Evolutionary conservation across 305 asterid species (phyloP), one percentile per base, ranked within the genome.

Genomic region (Coffea humblotiana): DNA sequence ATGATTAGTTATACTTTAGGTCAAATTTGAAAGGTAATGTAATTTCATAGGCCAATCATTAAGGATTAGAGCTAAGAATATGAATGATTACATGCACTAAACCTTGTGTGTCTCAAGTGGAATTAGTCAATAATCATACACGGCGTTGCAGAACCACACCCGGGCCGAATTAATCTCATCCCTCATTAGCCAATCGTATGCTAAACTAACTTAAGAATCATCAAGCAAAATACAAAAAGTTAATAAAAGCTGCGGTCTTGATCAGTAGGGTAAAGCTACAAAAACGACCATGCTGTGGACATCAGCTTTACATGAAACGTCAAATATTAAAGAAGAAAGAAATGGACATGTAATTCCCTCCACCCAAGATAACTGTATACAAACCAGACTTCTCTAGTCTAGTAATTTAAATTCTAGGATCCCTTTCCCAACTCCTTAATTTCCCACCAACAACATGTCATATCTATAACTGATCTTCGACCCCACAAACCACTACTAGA

Each of bases 401-500:
- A 16, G n/a, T 54, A 25, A 56, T 69, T 47, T 56, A 60, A 79
- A 61, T 3, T 43, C 47, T 29, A 32, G 45, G 15, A 35, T 71
- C 13, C 70, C 76, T 74, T 78, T 75, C 11, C 43, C 45, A 65
- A 65, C 43, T 70, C 76, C 64, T 47, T 9, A 47, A 61, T 77
- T 71, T 43, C 74, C 84, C 82, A 65, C 69, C 56, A 73, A 65
- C 37, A 72, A 12, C 32, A 32, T 32, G 35, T 68, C 82, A 45
- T 64, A 61, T 77, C 80, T 65, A 29, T 14, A 52, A 75, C 80
- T 75, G 76, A 80, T 79, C 71, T 77, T 71, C 43, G 76, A 84
- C 81, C 87, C 85, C 87, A 81, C 85, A 43, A 70, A 32, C 69
- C 85, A 81, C 82, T 71, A 56, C 25, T 64, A 25, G 54, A 74